These are phyloP conservation scores for Irineochytrium annulatum DNA, from an alignment of 192 early-diverging fungal species.

Conservation along the genomic window DNA sequence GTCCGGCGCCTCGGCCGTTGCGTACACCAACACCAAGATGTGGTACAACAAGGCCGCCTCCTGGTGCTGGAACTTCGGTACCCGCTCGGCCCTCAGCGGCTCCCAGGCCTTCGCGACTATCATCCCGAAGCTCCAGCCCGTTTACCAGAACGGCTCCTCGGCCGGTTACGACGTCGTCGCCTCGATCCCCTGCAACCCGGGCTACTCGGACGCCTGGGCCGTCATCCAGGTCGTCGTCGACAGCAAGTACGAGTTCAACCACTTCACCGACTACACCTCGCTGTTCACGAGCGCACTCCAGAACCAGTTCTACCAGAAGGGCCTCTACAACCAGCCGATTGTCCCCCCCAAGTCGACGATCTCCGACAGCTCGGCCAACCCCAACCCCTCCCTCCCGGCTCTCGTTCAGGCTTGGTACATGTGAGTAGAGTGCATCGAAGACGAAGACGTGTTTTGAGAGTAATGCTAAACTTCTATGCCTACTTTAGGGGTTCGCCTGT, in stretches of 20 bases:
- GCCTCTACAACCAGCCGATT: slow-evolving; percentile 23
- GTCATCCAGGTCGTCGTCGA: slow-evolving; percentile 11
- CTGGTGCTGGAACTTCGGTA: slow-evolving; percentile 25
- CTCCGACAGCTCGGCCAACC: not conserved
- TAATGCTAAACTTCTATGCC: too few relatives aligned
- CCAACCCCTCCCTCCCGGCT: not conserved
- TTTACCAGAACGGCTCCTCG: slow-evolving; percentile 20
- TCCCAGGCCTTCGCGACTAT: slow-evolving; percentile 1
- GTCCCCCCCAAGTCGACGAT: slow-evolving; percentile 18
- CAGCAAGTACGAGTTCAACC: slow-evolving; percentile 3
- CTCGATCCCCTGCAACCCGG: slow-evolving; percentile 3
- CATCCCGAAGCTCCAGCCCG: slow-evolving; percentile 9
- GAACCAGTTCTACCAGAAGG: slow-evolving; percentile 5
- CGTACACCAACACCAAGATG: not conserved
- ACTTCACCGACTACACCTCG: not conserved
- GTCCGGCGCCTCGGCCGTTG: slow-evolving; percentile 10
- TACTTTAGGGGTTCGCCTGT: slow-evolving; percentile 4
- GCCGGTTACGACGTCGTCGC: slow-evolving; percentile 17
- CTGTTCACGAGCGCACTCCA: not conserved
- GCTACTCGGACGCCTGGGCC: slow-evolving; percentile 21
- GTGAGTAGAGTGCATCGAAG: slow-evolving; percentile 9
- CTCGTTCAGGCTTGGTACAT: slow-evolving; percentile 13
- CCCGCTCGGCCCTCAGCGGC: slow-evolving; percentile 2
- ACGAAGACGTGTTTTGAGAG: too few relatives aligned
- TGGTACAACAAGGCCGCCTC: slow-evolving; percentile 12